phyloP scores from a whole-genome alignment of 768 basidiomycete genomes.

The Paxillus ammoniavirescens region DNA sequence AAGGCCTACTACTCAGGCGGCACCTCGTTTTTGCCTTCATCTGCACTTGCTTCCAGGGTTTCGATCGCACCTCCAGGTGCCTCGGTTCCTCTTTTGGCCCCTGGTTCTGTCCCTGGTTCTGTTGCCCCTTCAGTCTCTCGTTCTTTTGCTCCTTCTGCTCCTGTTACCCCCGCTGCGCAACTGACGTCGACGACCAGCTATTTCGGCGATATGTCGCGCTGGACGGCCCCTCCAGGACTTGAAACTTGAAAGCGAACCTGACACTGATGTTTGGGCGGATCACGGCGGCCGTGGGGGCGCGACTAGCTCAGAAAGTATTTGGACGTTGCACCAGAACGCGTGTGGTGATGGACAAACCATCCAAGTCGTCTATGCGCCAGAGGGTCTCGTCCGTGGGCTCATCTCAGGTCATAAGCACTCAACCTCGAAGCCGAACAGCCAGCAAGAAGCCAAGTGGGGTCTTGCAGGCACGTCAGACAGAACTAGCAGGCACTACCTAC shows the following conservation, averaged over 20 bases:
- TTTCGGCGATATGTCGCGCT: conserved; percentile 25
- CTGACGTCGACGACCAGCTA: conserved; percentile 9
- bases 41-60: conserved; percentile 18
- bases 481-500: conserved; percentile 30
- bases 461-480: conserved; percentile 26
- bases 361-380: conserved; percentile 24
- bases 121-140: too few relatives aligned
- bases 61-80: conserved; percentile 15
- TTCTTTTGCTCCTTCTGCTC: conserved; percentile 12
- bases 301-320: conserved; percentile 18
- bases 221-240: conserved; percentile 21
- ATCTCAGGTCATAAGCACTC: conserved; percentile 15
- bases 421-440: conserved; percentile 18
- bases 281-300: conserved; percentile 2
- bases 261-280: conserved; percentile 29
- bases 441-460: conserved; percentile 27
- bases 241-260: conserved; percentile 14
- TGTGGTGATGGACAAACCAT: conserved; percentile 13
- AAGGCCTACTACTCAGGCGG: too few relatives aligned
- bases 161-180: conserved; percentile 23
- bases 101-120: too few relatives aligned
- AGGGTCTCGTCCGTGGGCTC: conserved; percentile 25
- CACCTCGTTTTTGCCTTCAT: conserved; percentile 10
- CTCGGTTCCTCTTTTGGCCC: conserved; percentile 15
- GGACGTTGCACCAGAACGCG: conserved; percentile 19